Percentiles rank a stretch among this genome's conserved stretches.
Conservation (phyloP, 1,284 basidiomycete species). For the Volvariella surrecta region DNA sequence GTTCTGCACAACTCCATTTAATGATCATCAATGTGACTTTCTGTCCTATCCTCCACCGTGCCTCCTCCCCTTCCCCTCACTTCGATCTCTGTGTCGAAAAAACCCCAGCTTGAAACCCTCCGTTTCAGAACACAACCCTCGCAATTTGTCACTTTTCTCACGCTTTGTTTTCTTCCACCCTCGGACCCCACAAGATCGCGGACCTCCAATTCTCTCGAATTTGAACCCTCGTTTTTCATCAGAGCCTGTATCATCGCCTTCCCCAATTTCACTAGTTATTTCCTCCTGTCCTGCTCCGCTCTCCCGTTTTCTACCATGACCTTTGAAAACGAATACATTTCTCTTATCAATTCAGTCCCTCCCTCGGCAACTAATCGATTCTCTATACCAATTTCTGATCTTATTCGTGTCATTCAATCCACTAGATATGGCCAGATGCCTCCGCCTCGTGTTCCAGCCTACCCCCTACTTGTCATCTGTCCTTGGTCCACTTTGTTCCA, state of each 20-base stretch:
- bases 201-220: not conserved
- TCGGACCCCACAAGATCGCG: no score
- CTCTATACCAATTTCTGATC: no score
- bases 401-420: no score
- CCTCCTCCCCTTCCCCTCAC: conserved; percentile 3
- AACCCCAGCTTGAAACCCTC: no score
- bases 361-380: not conserved
- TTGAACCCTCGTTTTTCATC: not conserved
- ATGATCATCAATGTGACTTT: not conserved
- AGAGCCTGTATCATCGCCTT: not conserved
- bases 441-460: no score
- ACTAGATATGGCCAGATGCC: no score
- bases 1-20: no score
- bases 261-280: not conserved
- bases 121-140: not conserved
- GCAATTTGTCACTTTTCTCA: not conserved
- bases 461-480: no score
- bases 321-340: conserved; percentile 8
- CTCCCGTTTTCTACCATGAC: conserved; percentile 1
- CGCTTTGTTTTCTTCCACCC: no score
- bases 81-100: not conserved
- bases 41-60: not conserved
- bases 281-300: not conserved
- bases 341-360: conserved; percentile 7
- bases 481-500: no score